A percentile compares a stretch with the other conserved stretches of the same genome.
phyloP scores from a whole-genome alignment of 331 rosid genomes.

The Ulmus americana region DNA sequence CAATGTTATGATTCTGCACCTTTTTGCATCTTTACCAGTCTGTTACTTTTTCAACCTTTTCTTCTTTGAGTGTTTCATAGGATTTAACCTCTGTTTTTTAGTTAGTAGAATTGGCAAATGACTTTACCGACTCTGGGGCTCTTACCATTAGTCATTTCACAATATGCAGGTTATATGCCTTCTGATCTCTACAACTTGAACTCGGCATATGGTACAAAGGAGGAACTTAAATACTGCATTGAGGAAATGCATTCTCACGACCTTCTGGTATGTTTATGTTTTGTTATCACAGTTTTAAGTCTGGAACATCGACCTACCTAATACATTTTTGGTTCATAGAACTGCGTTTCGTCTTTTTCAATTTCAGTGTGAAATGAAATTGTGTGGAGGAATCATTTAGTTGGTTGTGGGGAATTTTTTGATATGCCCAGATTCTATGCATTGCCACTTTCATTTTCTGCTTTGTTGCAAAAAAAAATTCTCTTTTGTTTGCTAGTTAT shows the following conservation, averaged over 20 bases:
- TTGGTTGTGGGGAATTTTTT: background rate
- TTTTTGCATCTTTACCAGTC: background rate
- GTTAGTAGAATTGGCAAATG: background rate
- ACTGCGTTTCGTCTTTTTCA: background rate
- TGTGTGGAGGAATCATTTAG: background rate
- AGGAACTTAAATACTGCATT: slow-evolving; percentile 65
- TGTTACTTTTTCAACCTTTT: background rate
- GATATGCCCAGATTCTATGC: too few species aligned
- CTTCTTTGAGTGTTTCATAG: background rate
- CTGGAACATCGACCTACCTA: background rate
- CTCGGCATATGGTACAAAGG: slow-evolving; percentile 65
- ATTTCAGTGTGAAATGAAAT: background rate
- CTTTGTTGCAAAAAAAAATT: too few species aligned
- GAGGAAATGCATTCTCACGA: slow-evolving; percentile 63
- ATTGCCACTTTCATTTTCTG: too few species aligned
- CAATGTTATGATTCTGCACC: background rate
- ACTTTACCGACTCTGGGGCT: background rate
- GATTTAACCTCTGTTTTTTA: background rate
- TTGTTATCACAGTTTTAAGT: slow-evolving; percentile 15
- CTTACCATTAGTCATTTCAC: slow-evolving; percentile 9
- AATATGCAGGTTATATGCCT: slow-evolving; percentile 72
- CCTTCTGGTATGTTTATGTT: slow-evolving; percentile 48
- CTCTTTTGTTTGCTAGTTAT: too few species aligned
- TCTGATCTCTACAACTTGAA: slow-evolving; percentile 76
- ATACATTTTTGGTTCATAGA: background rate